phyloP scores from a whole-genome alignment of 2,329 filamentous ascomycete species.

The Pleomassaria siparia region DNA sequence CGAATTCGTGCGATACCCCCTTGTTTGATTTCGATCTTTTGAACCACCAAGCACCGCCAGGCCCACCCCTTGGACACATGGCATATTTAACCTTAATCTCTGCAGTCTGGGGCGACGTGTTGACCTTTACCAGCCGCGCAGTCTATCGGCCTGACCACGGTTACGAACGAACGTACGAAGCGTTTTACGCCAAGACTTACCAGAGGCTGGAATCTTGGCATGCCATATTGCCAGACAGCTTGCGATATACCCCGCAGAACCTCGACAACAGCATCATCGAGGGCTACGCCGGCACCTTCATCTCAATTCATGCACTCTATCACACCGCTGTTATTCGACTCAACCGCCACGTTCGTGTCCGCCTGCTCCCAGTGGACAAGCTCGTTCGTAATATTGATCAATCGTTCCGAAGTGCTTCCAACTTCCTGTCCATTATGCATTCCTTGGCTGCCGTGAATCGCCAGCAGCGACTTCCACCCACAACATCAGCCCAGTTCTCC shows the following conservation, averaged over 20 bases:
- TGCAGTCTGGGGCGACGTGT: slow-evolving; percentile 66
- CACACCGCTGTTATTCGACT: slow-evolving; percentile 65
- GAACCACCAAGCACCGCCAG: slow-evolving; percentile 31
- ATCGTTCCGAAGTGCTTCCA: slow-evolving; percentile 29
- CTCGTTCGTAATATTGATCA: slow-evolving; percentile 35
- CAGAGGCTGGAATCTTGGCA: slow-evolving; percentile 62
- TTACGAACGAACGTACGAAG: slow-evolving; percentile 52
- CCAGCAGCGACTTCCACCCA: slow-evolving; percentile 29
- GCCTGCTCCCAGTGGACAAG: slow-evolving; percentile 28
- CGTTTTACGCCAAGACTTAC: slow-evolving; percentile 56
- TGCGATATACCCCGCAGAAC: slow-evolving; percentile 59
- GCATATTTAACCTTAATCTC: slow-evolving; percentile 64
- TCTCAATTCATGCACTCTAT: slow-evolving; percentile 68
- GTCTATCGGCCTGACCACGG: slow-evolving; percentile 47
- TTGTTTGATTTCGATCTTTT: slow-evolving; percentile 60
- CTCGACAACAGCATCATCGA: slow-evolving; percentile 57
- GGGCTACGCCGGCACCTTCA: slow-evolving; percentile 60
- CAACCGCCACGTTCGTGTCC: slow-evolving; percentile 57
- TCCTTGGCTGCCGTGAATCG: slow-evolving; percentile 28
- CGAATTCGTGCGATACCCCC: slow-evolving; percentile 59
- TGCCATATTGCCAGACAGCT: slow-evolving; percentile 55
- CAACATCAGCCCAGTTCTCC: slow-evolving; percentile 30
- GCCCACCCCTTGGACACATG: slow-evolving; percentile 52
- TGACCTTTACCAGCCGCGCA: slow-evolving; percentile 60
- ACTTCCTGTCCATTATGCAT: slow-evolving; percentile 38